Percentiles rank a stretch among this genome's conserved stretches.
Conservation (phyloP, 176 grass and related monocot species). For the Oryza longistaminata region DNA sequence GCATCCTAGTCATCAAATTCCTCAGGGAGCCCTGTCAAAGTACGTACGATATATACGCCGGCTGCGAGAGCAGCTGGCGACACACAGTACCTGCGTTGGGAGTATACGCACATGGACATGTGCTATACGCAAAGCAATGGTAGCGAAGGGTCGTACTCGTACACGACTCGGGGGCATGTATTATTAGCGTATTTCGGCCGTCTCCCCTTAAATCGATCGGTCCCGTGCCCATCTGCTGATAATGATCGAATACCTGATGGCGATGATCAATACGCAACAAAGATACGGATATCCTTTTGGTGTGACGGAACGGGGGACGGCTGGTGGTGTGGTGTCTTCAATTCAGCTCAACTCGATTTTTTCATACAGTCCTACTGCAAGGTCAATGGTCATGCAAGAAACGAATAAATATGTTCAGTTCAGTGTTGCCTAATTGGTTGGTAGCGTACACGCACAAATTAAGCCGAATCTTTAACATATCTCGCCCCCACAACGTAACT, state of each 20-base stretch:
- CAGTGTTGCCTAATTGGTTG: neutral
- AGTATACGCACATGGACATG: too few species aligned
- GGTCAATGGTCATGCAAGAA: neutral
- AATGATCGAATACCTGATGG: conserved; percentile 28
- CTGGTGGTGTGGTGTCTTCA: neutral
- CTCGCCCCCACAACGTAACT: neutral
- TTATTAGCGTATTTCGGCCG: neutral
- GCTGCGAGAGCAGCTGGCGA: neutral
- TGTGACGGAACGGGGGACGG: conserved; percentile 12
- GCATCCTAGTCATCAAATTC: neutral
- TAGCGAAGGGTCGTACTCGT: neutral
- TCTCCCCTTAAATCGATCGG: neutral
- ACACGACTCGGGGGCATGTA: neutral
- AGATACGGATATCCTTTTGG: conserved; percentile 20
- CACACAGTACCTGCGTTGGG: conserved; percentile 14
- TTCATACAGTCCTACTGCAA: neutral
- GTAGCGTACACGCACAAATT: neutral
- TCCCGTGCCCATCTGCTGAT: conserved; percentile 23
- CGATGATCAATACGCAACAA: neutral
- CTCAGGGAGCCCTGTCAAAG: neutral
- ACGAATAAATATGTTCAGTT: neutral
- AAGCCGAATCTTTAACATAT: neutral
- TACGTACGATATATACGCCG: neutral
- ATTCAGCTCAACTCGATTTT: neutral
- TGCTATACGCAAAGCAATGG: too few species aligned